These are phyloP conservation scores for Mercurialis annua DNA, from an alignment of 345 rosid genomes.

Conservation along the genomic window DNA sequence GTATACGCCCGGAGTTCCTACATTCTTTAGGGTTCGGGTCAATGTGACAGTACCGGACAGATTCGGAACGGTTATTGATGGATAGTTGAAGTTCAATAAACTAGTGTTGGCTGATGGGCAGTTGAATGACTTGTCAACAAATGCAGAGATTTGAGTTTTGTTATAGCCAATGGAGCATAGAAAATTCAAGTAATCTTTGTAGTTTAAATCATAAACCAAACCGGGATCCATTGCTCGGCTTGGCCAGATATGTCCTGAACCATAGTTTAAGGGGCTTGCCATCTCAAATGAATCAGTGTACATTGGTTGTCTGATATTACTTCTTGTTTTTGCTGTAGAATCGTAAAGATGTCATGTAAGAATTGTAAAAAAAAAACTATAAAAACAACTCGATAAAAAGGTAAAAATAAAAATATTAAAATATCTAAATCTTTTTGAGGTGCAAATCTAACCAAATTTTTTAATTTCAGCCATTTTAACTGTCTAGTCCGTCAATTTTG, in stretches of 20 bases:
- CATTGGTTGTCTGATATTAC: slow-evolving; percentile 9
- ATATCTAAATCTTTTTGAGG: too few relatives aligned
- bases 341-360: neutral
- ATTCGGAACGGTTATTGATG: slow-evolving; percentile 22
- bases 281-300: neutral
- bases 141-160: slow-evolving; percentile 4
- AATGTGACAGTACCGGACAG: slow-evolving; percentile 9
- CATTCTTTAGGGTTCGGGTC: slow-evolving; percentile 21
- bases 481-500: too few relatives aligned
- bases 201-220: slow-evolving; percentile 20
- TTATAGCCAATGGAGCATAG: slow-evolving; percentile 23
- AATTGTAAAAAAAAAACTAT: too few relatives aligned
- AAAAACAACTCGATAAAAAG: too few relatives aligned
- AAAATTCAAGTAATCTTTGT: slow-evolving; percentile 19
- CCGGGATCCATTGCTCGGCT: slow-evolving; percentile 23
- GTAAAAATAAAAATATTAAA: too few relatives aligned
- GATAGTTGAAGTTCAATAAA: slow-evolving; percentile 18
- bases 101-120: slow-evolving; percentile 10
- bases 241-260: slow-evolving; percentile 19
- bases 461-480: too few relatives aligned
- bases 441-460: too few relatives aligned
- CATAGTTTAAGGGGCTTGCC: slow-evolving; percentile 18
- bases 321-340: slow-evolving; percentile 6
- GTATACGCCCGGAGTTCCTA: slow-evolving; percentile 13
- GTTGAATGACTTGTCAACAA: neutral